These are phyloP conservation scores for Forsythia viridissima DNA, from an alignment of 257 asterid genomes.

Conservation along the genomic window DNA sequence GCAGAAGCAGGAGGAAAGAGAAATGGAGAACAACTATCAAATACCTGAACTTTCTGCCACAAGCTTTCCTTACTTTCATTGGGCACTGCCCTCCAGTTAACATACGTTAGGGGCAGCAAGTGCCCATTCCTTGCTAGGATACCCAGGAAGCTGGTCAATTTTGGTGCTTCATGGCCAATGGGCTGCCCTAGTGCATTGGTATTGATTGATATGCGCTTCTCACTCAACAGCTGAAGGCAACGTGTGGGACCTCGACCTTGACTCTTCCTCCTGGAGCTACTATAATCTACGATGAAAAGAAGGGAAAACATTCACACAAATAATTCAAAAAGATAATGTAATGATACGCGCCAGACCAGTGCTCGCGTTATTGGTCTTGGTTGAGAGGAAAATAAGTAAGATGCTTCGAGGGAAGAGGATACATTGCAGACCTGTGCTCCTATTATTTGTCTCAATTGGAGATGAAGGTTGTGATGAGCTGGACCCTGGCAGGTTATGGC, in stretches of 20 bases:
- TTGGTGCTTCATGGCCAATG: slow-evolving; percentile 32
- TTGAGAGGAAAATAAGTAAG: neutral
- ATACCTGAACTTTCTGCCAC: slow-evolving; percentile 44
- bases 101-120: slow-evolving; percentile 35
- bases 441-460: neutral
- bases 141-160: slow-evolving; percentile 37
- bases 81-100: slow-evolving; percentile 43
- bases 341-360: neutral
- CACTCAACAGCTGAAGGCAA: slow-evolving; percentile 21
- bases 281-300: slow-evolving; percentile 11
- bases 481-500: slow-evolving; percentile 11
- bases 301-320: neutral
- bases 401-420: neutral
- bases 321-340: neutral
- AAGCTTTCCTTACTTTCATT: slow-evolving; percentile 33
- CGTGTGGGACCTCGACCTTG: slow-evolving; percentile 34
- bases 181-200: slow-evolving; percentile 40
- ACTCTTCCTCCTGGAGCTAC: slow-evolving; percentile 20
- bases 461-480: slow-evolving; percentile 13
- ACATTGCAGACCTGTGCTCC: slow-evolving; percentile 17
- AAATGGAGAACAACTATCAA: slow-evolving; percentile 1
- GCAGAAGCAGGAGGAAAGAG: neutral
- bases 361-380: slow-evolving; percentile 9
- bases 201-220: slow-evolving; percentile 23
- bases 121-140: slow-evolving; percentile 39